Evolutionary conservation across 768 basidiomycete species (phyloP), one percentile per base, ranked within the genome.

Genomic region (Suillus fuscotomentosus): DNA sequence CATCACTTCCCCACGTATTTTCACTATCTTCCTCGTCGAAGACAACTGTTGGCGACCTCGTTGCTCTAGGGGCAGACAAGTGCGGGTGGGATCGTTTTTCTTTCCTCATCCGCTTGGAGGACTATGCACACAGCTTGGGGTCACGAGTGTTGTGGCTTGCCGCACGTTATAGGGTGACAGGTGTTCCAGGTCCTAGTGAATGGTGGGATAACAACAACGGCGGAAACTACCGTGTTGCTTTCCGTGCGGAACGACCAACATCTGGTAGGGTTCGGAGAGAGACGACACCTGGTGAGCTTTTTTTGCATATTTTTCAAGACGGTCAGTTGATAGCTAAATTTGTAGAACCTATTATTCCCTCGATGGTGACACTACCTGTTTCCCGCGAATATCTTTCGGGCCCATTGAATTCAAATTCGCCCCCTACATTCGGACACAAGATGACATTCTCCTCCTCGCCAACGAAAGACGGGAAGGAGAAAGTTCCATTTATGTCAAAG

Each of bases 161-260:
- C 62, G 83, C 83, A 11, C 77, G 92, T 56, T 88, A 82, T 71
- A 70, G 74, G 38, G 70, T 77, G 2, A 67, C 62, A 20, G 39
- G 34, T 11, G n/a, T 71, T 70, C 70, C 77, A 71, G 75, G 82
- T 70, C 71, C 76, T 9, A 85, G 82, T 1, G 96, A 99, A 78
- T 91, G 90, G 83, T 99, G 97, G 97, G 97, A 99, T 78, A 96
- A 95, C 73, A 97, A 97, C 69, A 76, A 69, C 3, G 89, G 88
- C 0, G 67, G 73, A 67, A 96, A 99, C 73, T 98, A 96, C 79
- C 79, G 84, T 31, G 78, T 97, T 60, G 81, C 77, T 31, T 99
- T 98, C 77, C 74, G 76, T 60, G 39, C 63, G 5, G n/a, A 59
- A 1, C 11, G 43, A 24, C 3, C 36, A 0, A 11, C 24, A 7